A percentile compares a stretch with the other conserved stretches of the same genome.
Evolutionary conservation across 768 basidiomycete genomes (phyloP).

Genomic region (Boletus fagicola): DNA sequence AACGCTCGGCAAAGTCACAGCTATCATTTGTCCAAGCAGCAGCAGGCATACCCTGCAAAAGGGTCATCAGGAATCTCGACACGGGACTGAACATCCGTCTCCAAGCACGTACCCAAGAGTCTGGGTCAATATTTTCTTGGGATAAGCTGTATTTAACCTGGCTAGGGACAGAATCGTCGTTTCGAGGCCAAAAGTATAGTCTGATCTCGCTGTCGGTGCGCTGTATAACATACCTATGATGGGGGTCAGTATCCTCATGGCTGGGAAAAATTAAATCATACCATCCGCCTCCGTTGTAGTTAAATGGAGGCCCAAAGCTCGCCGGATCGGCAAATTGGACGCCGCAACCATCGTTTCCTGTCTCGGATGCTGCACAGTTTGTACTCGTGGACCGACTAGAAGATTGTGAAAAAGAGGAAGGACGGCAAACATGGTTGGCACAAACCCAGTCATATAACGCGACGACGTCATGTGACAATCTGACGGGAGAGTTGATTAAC

Average conservation of each 20-base stretch:
- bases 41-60: conserved; percentile 30
- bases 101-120: conserved; percentile 30
- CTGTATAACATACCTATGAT: conserved; percentile 42
- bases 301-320: conserved; percentile 30
- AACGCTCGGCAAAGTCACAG: conserved; percentile 39
- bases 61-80: not conserved
- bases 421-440: not conserved
- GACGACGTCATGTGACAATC: conserved; percentile 22
- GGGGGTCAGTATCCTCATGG: not conserved
- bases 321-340: conserved; percentile 14
- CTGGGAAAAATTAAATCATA: conserved; percentile 4
- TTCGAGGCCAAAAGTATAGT: conserved; percentile 46
- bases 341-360: conserved; percentile 23
- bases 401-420: conserved; percentile 1
- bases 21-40: conserved; percentile 34
- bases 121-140: conserved; percentile 20
- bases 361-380: conserved; percentile 25
- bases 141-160: conserved; percentile 23
- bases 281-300: conserved; percentile 39
- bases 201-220: conserved; percentile 35
- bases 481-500: conserved; percentile 1
- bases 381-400: conserved; percentile 7
- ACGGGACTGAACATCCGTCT: not conserved
- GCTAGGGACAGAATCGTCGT: conserved; percentile 21
- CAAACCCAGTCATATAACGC: conserved; percentile 23